Evolutionary conservation across 768 basidiomycete species (phyloP).

Genomic region (Dendrothele bispora): DNA sequence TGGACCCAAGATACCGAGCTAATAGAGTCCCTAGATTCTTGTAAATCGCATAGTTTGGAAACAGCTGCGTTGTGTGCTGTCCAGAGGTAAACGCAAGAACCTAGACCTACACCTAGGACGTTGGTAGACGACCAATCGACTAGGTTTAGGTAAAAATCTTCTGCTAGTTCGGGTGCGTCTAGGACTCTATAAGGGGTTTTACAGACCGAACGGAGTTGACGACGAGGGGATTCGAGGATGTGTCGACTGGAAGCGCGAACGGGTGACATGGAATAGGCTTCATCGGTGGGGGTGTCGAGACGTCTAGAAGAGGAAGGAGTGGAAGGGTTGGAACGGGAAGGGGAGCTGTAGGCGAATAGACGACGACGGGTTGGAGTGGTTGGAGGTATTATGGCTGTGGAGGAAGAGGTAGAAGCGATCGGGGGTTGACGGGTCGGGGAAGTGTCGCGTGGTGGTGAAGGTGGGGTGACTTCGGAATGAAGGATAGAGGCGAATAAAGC

Average conservation of each 20-base stretch:
- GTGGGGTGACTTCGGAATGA: slow-evolving; percentile 48
- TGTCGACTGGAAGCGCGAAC: slow-evolving; percentile 60
- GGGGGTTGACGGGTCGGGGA: slow-evolving; percentile 58
- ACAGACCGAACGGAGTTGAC: slow-evolving; percentile 56
- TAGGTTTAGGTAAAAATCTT: slow-evolving; percentile 79
- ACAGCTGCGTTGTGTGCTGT: slow-evolving; percentile 68
- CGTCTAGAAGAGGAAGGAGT: slow-evolving; percentile 30
- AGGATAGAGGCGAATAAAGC: slow-evolving; percentile 50
- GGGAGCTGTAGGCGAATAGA: slow-evolving; percentile 45
- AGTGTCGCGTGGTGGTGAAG: slow-evolving; percentile 40
- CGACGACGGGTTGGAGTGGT: slow-evolving; percentile 51
- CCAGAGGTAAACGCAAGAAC: slow-evolving; percentile 75
- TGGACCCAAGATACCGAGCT: slow-evolving; percentile 74
- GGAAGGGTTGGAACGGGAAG: slow-evolving; percentile 37
- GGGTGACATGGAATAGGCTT: slow-evolving; percentile 67
- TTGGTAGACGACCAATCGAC: slow-evolving; percentile 79
- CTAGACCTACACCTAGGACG: slow-evolving; percentile 70
- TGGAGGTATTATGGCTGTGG: slow-evolving; percentile 41
- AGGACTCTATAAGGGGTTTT: slow-evolving; percentile 77
- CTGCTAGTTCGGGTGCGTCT: slow-evolving; percentile 77
- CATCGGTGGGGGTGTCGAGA: slow-evolving; percentile 64
- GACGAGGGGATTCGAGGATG: slow-evolving; percentile 60
- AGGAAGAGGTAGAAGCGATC: slow-evolving; percentile 43
- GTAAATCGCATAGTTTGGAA: slow-evolving; percentile 65
- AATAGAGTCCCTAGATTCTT: slow-evolving; percentile 48